phyloP scores from a whole-genome alignment of 768 basidiomycete genomes.

The Pleurotus tuoliensis region DNA sequence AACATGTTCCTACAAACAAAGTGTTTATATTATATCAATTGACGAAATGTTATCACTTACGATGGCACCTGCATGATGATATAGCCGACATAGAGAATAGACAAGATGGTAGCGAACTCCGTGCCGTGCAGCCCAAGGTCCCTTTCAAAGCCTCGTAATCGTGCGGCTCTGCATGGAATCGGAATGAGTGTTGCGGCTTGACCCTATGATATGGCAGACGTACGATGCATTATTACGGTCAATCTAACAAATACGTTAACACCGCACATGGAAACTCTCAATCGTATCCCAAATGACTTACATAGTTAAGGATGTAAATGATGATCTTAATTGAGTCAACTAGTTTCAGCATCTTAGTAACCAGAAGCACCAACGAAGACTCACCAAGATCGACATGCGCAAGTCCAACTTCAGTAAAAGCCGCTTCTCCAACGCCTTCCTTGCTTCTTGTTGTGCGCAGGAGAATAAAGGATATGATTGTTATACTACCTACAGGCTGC shows the following conservation, averaged over 20 bases:
- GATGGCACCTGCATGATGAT: slow-evolving; percentile 72
- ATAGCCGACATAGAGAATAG: slow-evolving; percentile 65
- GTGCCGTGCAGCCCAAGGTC: slow-evolving; percentile 54
- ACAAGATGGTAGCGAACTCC: slow-evolving; percentile 60
- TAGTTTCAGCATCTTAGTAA: slow-evolving; percentile 9
- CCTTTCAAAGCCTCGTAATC: slow-evolving; percentile 60
- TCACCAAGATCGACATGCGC: slow-evolving; percentile 39
- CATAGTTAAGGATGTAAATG: slow-evolving; percentile 46
- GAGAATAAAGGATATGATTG: too few species aligned
- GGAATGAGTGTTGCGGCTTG: too few species aligned
- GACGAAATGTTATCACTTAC: slow-evolving; percentile 28
- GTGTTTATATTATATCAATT: background rate
- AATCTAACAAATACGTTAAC: slow-evolving; percentile 46
- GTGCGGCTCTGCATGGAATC: slow-evolving; percentile 44
- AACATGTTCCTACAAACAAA: slow-evolving; percentile 56
- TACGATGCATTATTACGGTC: slow-evolving; percentile 71
- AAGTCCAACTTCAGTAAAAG: slow-evolving; percentile 48
- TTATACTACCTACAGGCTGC: too few species aligned
- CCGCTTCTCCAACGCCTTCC: slow-evolving; percentile 23
- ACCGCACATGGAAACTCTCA: slow-evolving; percentile 15
- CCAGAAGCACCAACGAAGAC: background rate
- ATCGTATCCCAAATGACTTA: slow-evolving; percentile 5
- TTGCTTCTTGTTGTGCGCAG: too few species aligned
- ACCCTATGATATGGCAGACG: slow-evolving; percentile 14
- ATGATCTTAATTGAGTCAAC: slow-evolving; percentile 19